phyloP scores from a whole-genome alignment of 371 early-diverging fungal species.

The Basidiobolus meristosporus region DNA sequence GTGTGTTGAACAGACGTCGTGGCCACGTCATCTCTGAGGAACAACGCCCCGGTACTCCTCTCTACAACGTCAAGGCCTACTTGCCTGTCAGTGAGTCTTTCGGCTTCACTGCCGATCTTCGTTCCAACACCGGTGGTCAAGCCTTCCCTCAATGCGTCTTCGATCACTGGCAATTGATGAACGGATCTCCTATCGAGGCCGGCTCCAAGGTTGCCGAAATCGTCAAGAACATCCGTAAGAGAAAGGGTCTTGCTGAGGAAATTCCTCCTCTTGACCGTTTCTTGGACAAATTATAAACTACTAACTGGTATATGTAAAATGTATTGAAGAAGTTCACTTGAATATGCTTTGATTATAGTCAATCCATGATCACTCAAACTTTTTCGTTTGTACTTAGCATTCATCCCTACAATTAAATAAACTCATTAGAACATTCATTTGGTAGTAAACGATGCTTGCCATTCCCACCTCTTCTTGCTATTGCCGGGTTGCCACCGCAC shows the following conservation, averaged over 20 bases:
- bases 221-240: constrained; percentile 62
- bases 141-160: constrained; percentile 94
- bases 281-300: constrained; percentile 70
- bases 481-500: too few relatives aligned
- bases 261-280: constrained; percentile 73
- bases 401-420: too few relatives aligned
- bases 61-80: constrained; percentile 91
- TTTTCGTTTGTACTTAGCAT: too few relatives aligned
- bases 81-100: constrained; percentile 98
- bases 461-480: too few relatives aligned
- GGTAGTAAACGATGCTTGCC: too few relatives aligned
- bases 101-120: constrained; percentile 95
- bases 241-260: constrained; percentile 81
- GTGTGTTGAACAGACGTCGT: constrained; percentile 92
- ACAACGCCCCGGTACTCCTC: constrained; percentile 85
- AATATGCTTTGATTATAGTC: too few relatives aligned
- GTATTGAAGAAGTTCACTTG: too few relatives aligned
- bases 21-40: constrained; percentile 92
- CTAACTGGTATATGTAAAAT: too few relatives aligned
- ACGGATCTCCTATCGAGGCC: constrained; percentile 44
- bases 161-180: constrained; percentile 52
- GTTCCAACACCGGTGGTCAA: constrained; percentile 84
- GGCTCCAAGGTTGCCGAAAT: constrained; percentile 74
- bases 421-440: too few relatives aligned
- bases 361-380: too few relatives aligned